Evolutionary conservation across 345 rosid genomes (phyloP).

Genomic region (Aurinia saxatilis): DNA sequence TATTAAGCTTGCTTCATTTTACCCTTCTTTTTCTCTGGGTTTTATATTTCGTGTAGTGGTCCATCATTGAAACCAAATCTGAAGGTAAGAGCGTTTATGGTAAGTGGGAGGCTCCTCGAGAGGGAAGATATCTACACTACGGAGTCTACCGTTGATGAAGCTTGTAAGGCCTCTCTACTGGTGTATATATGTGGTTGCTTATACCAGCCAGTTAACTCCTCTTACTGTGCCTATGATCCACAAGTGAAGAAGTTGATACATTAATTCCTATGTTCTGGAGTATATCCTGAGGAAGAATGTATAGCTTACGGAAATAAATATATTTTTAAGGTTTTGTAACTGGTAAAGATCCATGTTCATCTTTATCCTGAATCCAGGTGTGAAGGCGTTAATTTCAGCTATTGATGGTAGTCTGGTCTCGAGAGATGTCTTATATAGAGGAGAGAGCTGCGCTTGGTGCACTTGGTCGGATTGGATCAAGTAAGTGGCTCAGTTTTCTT

Average conservation of each 20-base stretch:
- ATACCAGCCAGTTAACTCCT: too few species aligned
- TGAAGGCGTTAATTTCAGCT: conserved; percentile 52
- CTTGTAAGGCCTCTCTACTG: conserved; percentile 37
- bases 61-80: conserved; percentile 40
- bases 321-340: neutral
- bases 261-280: neutral
- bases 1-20: neutral
- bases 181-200: too few species aligned
- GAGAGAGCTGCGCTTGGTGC: conserved; percentile 83
- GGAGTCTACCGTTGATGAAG: conserved; percentile 54
- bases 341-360: neutral
- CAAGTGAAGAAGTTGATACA: too few species aligned
- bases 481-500: conserved; percentile 52
- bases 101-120: conserved; percentile 72
- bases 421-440: conserved; percentile 40
- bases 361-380: conserved; percentile 44
- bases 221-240: too few species aligned
- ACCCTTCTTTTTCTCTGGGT: neutral
- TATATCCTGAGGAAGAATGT: neutral
- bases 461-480: conserved; percentile 74
- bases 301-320: neutral
- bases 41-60: conserved; percentile 34
- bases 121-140: conserved; percentile 40
- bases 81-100: conserved; percentile 76
- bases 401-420: conserved; percentile 50